Conservation (phyloP, 495 filamentous ascomycete species). For the Barbatosphaeria neglecta region DNA sequence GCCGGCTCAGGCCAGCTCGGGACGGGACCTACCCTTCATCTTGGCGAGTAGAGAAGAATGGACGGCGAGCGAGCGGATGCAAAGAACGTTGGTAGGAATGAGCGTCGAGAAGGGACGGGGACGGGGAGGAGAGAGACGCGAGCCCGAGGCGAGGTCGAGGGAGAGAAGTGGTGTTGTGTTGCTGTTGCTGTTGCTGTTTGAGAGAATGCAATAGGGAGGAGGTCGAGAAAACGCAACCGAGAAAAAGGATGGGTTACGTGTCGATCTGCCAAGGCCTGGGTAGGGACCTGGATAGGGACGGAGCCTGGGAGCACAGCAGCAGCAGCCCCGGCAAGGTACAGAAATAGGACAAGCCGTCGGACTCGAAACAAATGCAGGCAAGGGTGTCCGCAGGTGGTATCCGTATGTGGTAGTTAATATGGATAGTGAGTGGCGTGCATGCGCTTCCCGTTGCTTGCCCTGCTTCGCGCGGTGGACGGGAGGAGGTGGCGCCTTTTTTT, state of each 20-base stretch:
- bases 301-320: not conserved
- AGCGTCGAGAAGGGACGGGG: not conserved
- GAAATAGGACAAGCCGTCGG: not conserved
- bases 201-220: too few species aligned
- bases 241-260: too few species aligned
- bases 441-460: too few species aligned
- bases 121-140: conserved; percentile 1
- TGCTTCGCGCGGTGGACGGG: too few species aligned
- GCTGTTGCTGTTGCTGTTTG: too few species aligned
- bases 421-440: too few species aligned
- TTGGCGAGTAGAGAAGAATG: conserved; percentile 5
- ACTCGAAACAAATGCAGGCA: too few species aligned
- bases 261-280: too few species aligned
- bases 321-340: not conserved
- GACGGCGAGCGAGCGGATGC: not conserved
- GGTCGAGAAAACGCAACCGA: too few species aligned
- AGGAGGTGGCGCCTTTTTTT: not conserved
- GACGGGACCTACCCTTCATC: conserved; percentile 28
- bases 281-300: too few species aligned
- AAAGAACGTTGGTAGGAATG: not conserved
- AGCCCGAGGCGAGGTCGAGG: not conserved
- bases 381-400: not conserved
- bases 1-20: too few species aligned
- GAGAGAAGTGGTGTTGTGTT: too few species aligned
- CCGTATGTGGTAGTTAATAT: not conserved